A percentile compares a stretch with the other conserved stretches of the same genome.
phyloP scores from a whole-genome alignment of 1,284 basidiomycete genomes.

The Cryptococcus sp. region DNA sequence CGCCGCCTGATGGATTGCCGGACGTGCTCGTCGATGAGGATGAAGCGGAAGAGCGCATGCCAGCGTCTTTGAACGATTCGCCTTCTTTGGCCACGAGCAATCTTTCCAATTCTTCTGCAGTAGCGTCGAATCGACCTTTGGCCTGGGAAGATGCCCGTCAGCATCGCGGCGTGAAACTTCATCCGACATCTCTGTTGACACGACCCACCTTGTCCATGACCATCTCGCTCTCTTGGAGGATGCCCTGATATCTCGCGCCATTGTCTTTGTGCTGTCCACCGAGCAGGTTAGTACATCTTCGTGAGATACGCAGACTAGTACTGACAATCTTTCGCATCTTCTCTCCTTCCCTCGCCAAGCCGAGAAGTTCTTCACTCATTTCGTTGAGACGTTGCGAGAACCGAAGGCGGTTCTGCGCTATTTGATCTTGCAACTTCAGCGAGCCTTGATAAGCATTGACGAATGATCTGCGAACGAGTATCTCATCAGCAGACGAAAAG shows the following conservation, averaged over 20 bases:
- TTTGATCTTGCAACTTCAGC: conserved; percentile 81
- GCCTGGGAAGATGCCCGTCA: conserved; percentile 54
- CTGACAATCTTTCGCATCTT: conserved; percentile 83
- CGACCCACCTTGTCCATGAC: conserved; percentile 74
- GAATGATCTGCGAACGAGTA: conserved; percentile 55
- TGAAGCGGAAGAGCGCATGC: conserved; percentile 58
- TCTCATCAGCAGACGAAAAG: neutral
- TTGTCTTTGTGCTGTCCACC: conserved; percentile 77
- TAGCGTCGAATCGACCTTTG: conserved; percentile 80
- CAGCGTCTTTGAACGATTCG: conserved; percentile 78
- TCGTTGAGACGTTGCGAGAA: conserved; percentile 86
- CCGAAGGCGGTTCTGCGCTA: conserved; percentile 83
- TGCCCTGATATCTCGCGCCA: conserved; percentile 80
- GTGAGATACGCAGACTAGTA: neutral
- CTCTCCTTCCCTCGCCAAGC: conserved; percentile 86
- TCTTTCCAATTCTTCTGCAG: conserved; percentile 92
- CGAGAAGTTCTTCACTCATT: conserved; percentile 91
- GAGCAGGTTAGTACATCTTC: neutral
- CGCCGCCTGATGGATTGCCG: conserved; percentile 13
- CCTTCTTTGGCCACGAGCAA: conserved; percentile 93
- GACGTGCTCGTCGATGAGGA: conserved; percentile 22
- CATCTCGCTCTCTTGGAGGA: conserved; percentile 84
- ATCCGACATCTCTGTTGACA: neutral
- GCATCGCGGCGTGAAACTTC: no score
- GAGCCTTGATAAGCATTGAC: conserved; percentile 84